Conservation (phyloP, 2,329 filamentous ascomycete genomes). For the Xenoacremonium recifei region DNA sequence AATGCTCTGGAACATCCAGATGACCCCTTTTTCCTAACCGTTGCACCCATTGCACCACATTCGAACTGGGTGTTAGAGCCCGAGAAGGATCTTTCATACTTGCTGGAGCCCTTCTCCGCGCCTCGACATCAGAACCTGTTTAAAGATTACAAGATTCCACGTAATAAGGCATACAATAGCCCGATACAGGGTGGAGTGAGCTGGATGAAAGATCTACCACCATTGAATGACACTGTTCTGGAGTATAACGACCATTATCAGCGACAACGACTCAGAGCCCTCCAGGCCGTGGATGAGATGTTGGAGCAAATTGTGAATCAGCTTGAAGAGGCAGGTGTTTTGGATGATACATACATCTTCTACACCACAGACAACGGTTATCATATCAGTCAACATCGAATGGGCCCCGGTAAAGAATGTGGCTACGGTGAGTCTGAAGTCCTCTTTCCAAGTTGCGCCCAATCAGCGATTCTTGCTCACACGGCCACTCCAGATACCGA, state of each 20-base stretch:
- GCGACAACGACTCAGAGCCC: conserved; percentile 37
- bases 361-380: conserved; percentile 54
- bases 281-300: conserved; percentile 44
- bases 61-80: conserved; percentile 30
- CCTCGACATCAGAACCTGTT: conserved; percentile 65
- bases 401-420: conserved; percentile 51
- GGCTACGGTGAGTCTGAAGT: conserved; percentile 29
- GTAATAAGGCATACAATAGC: conserved; percentile 65
- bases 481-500: conserved; percentile 45
- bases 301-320: conserved; percentile 35
- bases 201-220: conserved; percentile 40
- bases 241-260: conserved; percentile 38
- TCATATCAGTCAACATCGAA: conserved; percentile 52
- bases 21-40: conserved; percentile 53
- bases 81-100: conserved; percentile 38
- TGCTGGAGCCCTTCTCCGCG: too few relatives aligned
- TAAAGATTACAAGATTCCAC: conserved; percentile 54
- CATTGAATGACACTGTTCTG: conserved; percentile 26
- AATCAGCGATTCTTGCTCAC: too few relatives aligned
- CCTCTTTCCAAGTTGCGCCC: neutral
- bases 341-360: conserved; percentile 47
- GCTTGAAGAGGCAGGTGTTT: conserved; percentile 27
- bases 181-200: conserved; percentile 36
- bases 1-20: conserved; percentile 43
- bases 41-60: conserved; percentile 44